phyloP scores from a whole-genome alignment of 495 filamentous ascomycete genomes.

The Niebla homalea region DNA sequence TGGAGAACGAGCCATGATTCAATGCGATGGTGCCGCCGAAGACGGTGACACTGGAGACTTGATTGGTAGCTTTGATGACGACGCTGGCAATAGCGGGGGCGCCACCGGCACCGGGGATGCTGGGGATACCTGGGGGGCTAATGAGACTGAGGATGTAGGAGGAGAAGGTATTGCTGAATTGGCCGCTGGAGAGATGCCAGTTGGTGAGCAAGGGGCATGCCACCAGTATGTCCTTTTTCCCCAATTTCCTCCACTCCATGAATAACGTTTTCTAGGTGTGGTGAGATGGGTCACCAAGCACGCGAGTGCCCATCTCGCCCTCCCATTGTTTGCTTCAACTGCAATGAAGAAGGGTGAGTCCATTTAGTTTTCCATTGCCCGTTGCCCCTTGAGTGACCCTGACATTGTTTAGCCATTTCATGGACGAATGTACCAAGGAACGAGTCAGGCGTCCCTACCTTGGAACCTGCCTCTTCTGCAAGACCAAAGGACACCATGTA shows the following conservation, averaged over 20 bases:
- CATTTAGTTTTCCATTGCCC: constrained; percentile 1
- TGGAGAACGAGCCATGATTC: no score
- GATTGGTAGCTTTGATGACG: not conserved
- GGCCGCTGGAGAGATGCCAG: constrained; percentile 9
- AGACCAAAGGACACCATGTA: constrained; percentile 52
- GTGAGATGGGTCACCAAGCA: constrained; percentile 39
- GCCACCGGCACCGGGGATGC: constrained; percentile 1
- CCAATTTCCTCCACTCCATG: not conserved
- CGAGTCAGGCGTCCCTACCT: constrained; percentile 27
- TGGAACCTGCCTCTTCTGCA: constrained; percentile 54
- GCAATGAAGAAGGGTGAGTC: constrained; percentile 55
- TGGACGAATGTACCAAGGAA: constrained; percentile 55
- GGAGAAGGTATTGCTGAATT: constrained; percentile 4
- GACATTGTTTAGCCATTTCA: constrained; percentile 37
- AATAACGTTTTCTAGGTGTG: constrained; percentile 30
- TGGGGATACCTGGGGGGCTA: not conserved
- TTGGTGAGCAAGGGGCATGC: constrained; percentile 23
- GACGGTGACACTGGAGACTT: not conserved
- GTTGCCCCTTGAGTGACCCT: not conserved
- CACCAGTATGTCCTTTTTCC: constrained; percentile 1
- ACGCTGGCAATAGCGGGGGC: not conserved
- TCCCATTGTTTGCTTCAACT: constrained; percentile 57
- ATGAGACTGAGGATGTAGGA: constrained; percentile 9
- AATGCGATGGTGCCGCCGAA: not conserved
- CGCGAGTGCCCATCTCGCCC: constrained; percentile 35